phyloP scores from a whole-genome alignment of 2,329 filamentous ascomycete genomes.

The Apiospora saccharicola region DNA sequence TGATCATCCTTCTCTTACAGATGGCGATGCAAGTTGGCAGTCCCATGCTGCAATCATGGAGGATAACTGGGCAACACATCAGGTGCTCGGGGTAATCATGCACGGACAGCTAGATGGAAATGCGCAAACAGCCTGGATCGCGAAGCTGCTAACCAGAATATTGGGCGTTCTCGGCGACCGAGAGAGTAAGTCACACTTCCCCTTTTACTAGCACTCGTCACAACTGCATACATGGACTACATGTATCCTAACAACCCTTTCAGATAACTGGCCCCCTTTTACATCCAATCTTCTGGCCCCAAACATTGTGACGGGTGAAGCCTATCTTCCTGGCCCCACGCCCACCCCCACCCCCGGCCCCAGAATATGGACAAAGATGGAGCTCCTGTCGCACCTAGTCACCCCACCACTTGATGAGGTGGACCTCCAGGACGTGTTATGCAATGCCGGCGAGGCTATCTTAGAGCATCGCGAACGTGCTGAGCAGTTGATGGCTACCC shows the following conservation, averaged over 20 bases:
- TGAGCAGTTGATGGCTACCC: slow-evolving; percentile 20
- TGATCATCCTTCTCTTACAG: no score
- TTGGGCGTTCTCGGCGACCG: neutral
- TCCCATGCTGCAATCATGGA: slow-evolving; percentile 22
- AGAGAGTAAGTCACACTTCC: neutral
- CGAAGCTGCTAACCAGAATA: neutral
- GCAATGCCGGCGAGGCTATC: slow-evolving; percentile 21
- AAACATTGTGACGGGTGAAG: no score
- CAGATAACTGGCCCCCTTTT: neutral
- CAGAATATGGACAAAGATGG: neutral
- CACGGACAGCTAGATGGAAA: neutral
- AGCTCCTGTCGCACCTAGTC: slow-evolving; percentile 22
- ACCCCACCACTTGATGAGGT: slow-evolving; percentile 24
- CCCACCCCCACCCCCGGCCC: neutral
- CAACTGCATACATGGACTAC: no score
- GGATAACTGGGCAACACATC: slow-evolving; percentile 26
- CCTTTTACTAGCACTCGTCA: no score
- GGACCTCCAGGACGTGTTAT: slow-evolving; percentile 17
- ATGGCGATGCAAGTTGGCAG: neutral
- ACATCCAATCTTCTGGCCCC: neutral
- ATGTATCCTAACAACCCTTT: neutral
- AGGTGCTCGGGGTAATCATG: neutral
- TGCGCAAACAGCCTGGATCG: neutral
- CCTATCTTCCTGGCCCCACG: neutral
- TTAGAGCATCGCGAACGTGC: slow-evolving; percentile 24